These are phyloP conservation scores for Monosporascus sp. DNA, from an alignment of 2,329 filamentous ascomycete species.

Conservation along the genomic window DNA sequence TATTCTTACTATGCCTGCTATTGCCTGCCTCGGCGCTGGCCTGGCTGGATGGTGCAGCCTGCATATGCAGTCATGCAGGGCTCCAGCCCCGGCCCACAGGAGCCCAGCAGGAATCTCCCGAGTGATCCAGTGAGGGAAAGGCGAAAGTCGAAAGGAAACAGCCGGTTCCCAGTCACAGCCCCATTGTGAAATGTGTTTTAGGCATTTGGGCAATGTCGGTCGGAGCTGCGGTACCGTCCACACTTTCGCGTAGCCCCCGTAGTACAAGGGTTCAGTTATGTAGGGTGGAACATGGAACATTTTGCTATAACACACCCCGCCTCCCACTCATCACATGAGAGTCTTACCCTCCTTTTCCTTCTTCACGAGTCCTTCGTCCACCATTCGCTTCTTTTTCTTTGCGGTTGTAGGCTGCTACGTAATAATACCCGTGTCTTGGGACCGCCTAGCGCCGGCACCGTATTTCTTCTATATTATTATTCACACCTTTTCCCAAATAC, in stretches of 20 bases:
- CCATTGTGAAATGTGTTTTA: too few species aligned
- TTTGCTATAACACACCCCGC: conserved; percentile 43
- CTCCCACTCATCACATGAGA: conserved; percentile 36
- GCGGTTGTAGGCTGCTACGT: conserved; percentile 56
- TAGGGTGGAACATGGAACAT: conserved; percentile 1
- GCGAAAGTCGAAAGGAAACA: neutral
- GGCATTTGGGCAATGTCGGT: too few species aligned
- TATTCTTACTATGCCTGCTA: too few species aligned
- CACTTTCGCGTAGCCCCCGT: too few species aligned
- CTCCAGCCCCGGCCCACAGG: neutral
- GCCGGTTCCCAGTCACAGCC: neutral
- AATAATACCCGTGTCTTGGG: conserved; percentile 51
- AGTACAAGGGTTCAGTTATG: too few species aligned
- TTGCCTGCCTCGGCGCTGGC: conserved; percentile 1
- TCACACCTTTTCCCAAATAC: conserved; percentile 32
- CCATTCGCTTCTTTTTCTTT: conserved; percentile 51
- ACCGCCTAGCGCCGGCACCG: conserved; percentile 46
- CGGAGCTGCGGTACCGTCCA: too few species aligned
- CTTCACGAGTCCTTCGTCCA: conserved; percentile 54
- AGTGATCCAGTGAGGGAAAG: neutral
- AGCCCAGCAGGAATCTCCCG: neutral
- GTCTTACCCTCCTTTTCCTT: conserved; percentile 42
- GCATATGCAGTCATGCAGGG: conserved; percentile 9
- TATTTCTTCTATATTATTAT: conserved; percentile 35
- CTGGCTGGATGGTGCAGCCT: conserved; percentile 10